Base-by-base conservation (phyloP, 768 basidiomycete genomes). In the Tylopilus vinaceipallidus region DNA sequence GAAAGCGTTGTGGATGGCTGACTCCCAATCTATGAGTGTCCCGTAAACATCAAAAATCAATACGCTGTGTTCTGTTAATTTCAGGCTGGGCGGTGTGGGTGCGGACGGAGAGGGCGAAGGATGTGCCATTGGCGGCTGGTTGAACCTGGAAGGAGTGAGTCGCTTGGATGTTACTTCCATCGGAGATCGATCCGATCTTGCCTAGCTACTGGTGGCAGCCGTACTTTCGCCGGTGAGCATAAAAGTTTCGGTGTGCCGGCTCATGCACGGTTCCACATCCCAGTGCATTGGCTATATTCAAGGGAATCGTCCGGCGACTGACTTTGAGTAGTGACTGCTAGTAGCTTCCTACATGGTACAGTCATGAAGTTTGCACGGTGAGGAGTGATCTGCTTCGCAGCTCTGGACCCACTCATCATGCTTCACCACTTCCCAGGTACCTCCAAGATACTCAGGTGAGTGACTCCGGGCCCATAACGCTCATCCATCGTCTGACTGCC, bases 1-100 rank as follows among this genome's bases (percentile, higher is more conserved):
- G 26, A 90, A 71, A 1, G 71, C 76, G 12, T 71, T 61, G 66
- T 76, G 78, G 43, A 91, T 76, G 14, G 84, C 83, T 6, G 77
- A 74, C 66, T 90, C 87, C 88, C 88, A 90, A 64, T 91, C 83
- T 37, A 80, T 69, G 42, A 90, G 78, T 1, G 88, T 91, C 4
- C 84, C 88, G 54, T 89, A 90, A 52, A 86, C 83, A 55, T 91
- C 88, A 61, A 88, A 86, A 41, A 88, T 71, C 36, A 90, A 75
- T 20, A 76, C 77, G 16, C 47, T 53, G 43, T 67, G 54, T 3
- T 53, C 33, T 13, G 55, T 60, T 30, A 64, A 54, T 40, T 50
- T 55, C 40, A 50, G n/a, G 39, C 24, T 13, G 12, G 23, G 44
- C n/a, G n/a, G n/a, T n/a, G n/a, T n/a, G 13, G 36, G 24, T 24